Evolutionary conservation across 1,284 basidiomycete genomes (phyloP), one percentile per base, ranked within the genome.

Genomic region (Puccinia novopanici): DNA sequence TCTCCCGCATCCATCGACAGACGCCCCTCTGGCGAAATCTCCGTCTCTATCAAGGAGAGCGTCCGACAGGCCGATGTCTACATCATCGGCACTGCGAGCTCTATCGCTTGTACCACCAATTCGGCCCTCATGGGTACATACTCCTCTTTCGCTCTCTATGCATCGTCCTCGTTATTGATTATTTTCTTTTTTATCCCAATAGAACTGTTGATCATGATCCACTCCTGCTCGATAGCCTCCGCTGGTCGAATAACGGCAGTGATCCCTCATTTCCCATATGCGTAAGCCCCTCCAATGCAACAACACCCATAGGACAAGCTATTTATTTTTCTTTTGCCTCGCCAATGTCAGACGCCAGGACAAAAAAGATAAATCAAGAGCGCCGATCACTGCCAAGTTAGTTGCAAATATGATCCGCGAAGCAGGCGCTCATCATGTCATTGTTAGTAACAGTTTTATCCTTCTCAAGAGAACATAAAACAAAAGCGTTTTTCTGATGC

Each of bases 381-480:
- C 97, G 24, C 97, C 97, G 63, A 99, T 99, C 85, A 96, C 96
- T 3, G 97, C 97, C 73, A 99, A 99, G 87, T 90, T 99, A 48
- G 94, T 99, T 34, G 97, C 97, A 81, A 99, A 99, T 87, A 99
- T 99, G 96, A 89, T 99, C 83, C 93, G 95, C 85, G 94, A 92
- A 86, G 93, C 95, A 34, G 97, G 97, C 3, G 98, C 96, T 85
- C 96, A 99, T 87, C 97, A 99, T 88, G 92, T 99, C 85, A 96
- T 98, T 83, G 95, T 97, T 87, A 88, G 94, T 89, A 30, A 76
- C 45, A 55, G 72, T 15, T 30, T 15, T n/a, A n/a, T 45, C 19
- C 15, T 54, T 68, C 52, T 59, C 9, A 27, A 83, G 84, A 70
- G 84, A 81, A 50, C 22, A 71, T 22, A 3, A 72, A 50, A 52